Percentiles rank a stretch among this genome's conserved stretches.
These are phyloP conservation scores for Scutellaria minor DNA, from an alignment of 257 asterid genomes.

Conservation along the genomic window DNA sequence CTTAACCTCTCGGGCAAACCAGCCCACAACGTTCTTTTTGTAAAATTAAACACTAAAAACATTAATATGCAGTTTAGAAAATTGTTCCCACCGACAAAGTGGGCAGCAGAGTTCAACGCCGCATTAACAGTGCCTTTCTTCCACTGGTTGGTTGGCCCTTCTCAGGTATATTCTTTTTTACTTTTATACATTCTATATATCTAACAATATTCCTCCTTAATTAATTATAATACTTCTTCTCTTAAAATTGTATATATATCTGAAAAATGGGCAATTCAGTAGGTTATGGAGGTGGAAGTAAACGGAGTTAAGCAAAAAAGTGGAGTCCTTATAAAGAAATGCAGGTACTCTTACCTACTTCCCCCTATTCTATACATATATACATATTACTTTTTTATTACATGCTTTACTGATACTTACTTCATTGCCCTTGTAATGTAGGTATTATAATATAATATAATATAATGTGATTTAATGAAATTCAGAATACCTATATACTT, in stretches of 20 bases:
- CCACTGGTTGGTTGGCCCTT: constrained; percentile 97
- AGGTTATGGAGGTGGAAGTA: constrained; percentile 89
- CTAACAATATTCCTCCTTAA: too few species aligned
- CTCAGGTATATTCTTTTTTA: constrained; percentile 56
- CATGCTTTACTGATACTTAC: too few species aligned
- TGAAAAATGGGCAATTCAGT: constrained; percentile 40
- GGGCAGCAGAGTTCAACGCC: constrained; percentile 95
- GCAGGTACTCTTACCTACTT: constrained; percentile 56
- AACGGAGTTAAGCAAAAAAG: constrained; percentile 86
- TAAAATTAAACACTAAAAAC: neutral
- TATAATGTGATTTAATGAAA: too few species aligned
- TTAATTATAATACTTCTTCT: too few species aligned
- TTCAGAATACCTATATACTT: too few species aligned
- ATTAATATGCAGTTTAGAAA: constrained; percentile 67
- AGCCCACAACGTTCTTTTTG: constrained; percentile 27
- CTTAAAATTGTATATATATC: neutral
- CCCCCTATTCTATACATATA: too few species aligned
- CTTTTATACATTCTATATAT: neutral
- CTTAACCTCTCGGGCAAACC: constrained; percentile 98
- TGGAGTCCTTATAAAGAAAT: constrained; percentile 93
- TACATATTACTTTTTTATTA: too few species aligned
- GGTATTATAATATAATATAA: too few species aligned
- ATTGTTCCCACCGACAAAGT: constrained; percentile 86
- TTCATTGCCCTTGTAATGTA: too few species aligned
- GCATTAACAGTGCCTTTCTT: constrained; percentile 88